Percentiles rank a stretch among this genome's conserved stretches.
Evolutionary conservation across 768 basidiomycete species (phyloP).

Genomic region (Suillus ampliporus): DNA sequence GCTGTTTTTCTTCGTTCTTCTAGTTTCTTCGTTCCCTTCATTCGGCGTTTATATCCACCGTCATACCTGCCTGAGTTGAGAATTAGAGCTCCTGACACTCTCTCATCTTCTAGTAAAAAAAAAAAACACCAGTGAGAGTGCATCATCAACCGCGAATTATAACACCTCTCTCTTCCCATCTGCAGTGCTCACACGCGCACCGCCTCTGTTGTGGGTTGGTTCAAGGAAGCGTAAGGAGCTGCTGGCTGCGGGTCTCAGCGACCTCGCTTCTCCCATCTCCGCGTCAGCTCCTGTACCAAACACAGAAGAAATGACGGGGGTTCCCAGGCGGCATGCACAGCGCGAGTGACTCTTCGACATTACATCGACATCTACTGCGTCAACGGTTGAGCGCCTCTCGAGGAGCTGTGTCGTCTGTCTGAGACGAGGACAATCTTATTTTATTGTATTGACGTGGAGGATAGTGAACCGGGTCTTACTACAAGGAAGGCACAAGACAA

Average conservation of each 20-base stretch:
- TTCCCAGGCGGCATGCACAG: conserved; percentile 18
- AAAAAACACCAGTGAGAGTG: conserved; percentile 86
- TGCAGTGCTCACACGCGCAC: not conserved
- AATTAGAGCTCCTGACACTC: not conserved
- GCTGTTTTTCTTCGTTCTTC: not conserved
- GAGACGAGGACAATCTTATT: conserved; percentile 38
- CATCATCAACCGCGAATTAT: conserved; percentile 59
- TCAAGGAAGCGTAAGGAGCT: conserved; percentile 72
- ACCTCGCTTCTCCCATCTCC: conserved; percentile 24
- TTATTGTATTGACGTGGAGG: conserved; percentile 11
- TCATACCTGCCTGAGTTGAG: not conserved
- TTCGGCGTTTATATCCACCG: conserved; percentile 5
- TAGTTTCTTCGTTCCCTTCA: too few species aligned
- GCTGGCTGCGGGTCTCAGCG: conserved; percentile 50
- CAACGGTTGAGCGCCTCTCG: conserved; percentile 44
- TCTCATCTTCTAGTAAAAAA: conserved; percentile 51
- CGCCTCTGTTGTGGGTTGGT: conserved; percentile 57
- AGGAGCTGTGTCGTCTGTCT: conserved; percentile 51
- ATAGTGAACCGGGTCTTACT: conserved; percentile 15
- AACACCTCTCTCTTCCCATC: not conserved
- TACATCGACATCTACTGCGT: conserved; percentile 31
- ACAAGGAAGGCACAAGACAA: conserved; percentile 22
- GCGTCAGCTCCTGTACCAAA: conserved; percentile 18
- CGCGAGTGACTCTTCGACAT: conserved; percentile 35
- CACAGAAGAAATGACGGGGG: conserved; percentile 27